Percentiles rank a stretch among this genome's conserved stretches.
Evolutionary conservation across 2,329 filamentous ascomycete genomes (phyloP).

Genomic region (Cordyceps javanica): DNA sequence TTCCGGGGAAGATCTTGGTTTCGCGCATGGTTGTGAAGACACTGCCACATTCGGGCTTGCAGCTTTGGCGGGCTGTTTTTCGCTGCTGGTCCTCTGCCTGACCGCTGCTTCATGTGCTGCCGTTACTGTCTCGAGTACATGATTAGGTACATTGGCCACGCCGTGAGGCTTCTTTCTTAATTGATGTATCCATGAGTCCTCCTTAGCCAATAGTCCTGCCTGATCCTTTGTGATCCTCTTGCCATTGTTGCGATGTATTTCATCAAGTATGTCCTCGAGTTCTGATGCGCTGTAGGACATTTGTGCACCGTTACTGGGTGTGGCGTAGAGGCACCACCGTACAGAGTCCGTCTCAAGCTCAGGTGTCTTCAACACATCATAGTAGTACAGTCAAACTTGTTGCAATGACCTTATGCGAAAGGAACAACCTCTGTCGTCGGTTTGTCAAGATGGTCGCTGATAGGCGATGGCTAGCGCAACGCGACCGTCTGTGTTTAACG

Average conservation of each 20-base stretch:
- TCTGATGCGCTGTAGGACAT: conserved; percentile 11
- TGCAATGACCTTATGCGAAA: background rate
- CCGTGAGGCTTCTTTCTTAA: conserved; percentile 20
- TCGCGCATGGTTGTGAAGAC: background rate
- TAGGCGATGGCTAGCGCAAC: background rate
- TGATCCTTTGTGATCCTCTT: conserved; percentile 34
- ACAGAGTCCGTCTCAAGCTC: background rate
- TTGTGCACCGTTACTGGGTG: background rate
- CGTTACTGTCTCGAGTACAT: conserved; percentile 28
- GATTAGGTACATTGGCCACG: conserved; percentile 27
- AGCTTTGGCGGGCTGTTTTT: background rate
- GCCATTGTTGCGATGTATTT: conserved; percentile 23
- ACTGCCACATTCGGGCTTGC: background rate
- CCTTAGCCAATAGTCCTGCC: conserved; percentile 26
- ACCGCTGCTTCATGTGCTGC: conserved; percentile 6
- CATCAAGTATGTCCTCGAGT: conserved; percentile 17
- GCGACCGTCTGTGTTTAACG: conserved; percentile 6
- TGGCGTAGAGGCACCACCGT: background rate
- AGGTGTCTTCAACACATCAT: background rate
- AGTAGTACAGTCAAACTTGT: background rate
- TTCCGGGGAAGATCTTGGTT: conserved; percentile 11
- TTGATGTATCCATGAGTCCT: conserved; percentile 31
- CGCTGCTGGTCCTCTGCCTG: background rate
- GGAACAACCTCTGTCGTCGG: background rate
- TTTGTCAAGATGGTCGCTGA: background rate